Evolutionary conservation across 805 yeast genomes (phyloP), one percentile per base, ranked within the genome.

Genomic region (Kuraishia cidri): DNA sequence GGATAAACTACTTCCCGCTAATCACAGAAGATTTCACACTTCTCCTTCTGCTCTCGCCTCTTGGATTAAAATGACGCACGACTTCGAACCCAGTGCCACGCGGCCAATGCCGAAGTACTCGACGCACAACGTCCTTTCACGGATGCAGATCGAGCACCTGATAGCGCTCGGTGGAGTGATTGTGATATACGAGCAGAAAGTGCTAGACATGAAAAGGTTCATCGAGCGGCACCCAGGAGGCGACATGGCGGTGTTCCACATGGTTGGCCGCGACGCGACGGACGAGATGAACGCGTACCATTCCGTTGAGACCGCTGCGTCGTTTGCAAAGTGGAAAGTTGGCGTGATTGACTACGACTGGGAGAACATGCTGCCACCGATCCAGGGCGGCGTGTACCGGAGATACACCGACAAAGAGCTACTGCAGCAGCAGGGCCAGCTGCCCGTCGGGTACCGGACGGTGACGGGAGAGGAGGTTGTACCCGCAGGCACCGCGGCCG

Each of bases 271-370:
- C 36, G 95, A 86, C 55, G 94, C 95, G 14, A 79, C 92, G 0
- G 94, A 85, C 50, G 95, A 87, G 52, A 85, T 86, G 83, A 70
- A 76, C 33, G 87, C 88, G 6, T 86, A 84, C 46, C 95, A 86
- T 50, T 52, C 71, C 28, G 72, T 65, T 9, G 80, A 72, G 31
- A 71, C 92, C 0, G 57, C 69, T 6, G 30, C 38, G 3, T 53
- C 55, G 0, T 79, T 83, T 52, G 46, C 50, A n/a, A 64, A 55
- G 25, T 87, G 71, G 70, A 68, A 60, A 35, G 66, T 86, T 10
- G 96, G 95, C 1, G 50, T 45, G 9, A 73, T 85, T 5, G 74
- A 76, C 35, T 53, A 62, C 37, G 60, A 60, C 7, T 86, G 95
- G 95, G 62, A 62, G 33, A 81, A 83, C 54, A 56, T 86, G 52